Evolutionary conservation across 2,329 filamentous ascomycete genomes (phyloP).

Genomic region (Colletotrichum phormii): DNA sequence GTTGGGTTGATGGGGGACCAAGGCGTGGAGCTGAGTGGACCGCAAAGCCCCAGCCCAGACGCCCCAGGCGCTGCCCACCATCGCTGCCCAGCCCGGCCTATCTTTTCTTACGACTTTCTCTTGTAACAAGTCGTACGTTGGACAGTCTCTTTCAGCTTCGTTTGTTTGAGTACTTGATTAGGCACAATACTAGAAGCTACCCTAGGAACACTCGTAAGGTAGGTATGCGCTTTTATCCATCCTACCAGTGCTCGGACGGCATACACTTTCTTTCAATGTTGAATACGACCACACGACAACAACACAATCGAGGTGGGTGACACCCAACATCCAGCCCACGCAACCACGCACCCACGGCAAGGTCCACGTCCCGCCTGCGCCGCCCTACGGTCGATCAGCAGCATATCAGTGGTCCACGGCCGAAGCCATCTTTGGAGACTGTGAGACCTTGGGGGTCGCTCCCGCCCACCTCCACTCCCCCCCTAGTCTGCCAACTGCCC

Average conservation of each 20-base stretch:
- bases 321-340: neutral
- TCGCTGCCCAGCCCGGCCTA: constrained; percentile 1
- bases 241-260: neutral
- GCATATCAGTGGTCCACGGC: neutral
- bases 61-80: neutral
- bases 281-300: neutral
- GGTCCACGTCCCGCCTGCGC: constrained; percentile 1
- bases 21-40: constrained; percentile 6
- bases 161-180: neutral
- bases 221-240: neutral
- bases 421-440: neutral
- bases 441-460: neutral
- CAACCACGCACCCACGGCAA: neutral
- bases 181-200: neutral
- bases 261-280: neutral
- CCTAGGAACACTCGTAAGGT: neutral
- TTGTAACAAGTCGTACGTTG: neutral
- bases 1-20: constrained; percentile 7
- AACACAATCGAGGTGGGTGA: neutral
- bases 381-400: constrained; percentile 8
- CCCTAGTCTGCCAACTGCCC: neutral
- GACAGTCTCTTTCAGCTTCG: neutral
- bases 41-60: constrained; percentile 10
- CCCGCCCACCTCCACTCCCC: neutral
- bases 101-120: neutral